Evolutionary conservation across 2,329 filamentous ascomycete species (phyloP).

Genomic region (Geosmithia morbida): DNA sequence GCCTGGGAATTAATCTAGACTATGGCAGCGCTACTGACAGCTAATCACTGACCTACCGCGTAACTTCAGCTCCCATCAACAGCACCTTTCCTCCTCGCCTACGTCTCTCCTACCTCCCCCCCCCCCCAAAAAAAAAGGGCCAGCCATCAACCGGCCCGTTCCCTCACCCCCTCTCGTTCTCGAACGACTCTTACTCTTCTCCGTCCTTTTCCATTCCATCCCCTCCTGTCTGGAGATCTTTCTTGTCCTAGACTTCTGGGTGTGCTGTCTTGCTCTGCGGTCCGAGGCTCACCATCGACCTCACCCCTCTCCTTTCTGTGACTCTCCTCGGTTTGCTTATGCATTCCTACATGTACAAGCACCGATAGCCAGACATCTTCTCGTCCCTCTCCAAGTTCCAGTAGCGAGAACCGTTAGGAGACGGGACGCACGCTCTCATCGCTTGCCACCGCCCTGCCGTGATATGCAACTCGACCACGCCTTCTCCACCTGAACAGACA

Average conservation of each 20-base stretch:
- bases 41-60: neutral
- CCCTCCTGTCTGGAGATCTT: neutral
- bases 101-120: neutral
- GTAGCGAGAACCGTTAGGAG: no score
- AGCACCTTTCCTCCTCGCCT: neutral
- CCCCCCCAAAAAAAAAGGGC: neutral
- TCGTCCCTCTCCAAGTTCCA: no score
- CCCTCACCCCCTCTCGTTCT: neutral
- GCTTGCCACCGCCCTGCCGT: no score
- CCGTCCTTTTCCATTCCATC: neutral
- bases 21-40: neutral
- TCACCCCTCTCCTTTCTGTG: neutral
- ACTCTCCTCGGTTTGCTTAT: neutral
- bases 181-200: neutral
- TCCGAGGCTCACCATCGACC: neutral
- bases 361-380: no score
- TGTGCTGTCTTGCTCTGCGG: neutral
- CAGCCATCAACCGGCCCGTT: no score
- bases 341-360: neutral
- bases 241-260: no score
- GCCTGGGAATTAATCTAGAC: no score
- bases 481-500: neutral
- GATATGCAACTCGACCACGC: neutral
- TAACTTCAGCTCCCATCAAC: neutral
- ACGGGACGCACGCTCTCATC: no score